Percentiles rank a stretch among this genome's conserved stretches.
phyloP scores from a whole-genome alignment of 1,139 yeast genomes.

The Taphrina populina region DNA sequence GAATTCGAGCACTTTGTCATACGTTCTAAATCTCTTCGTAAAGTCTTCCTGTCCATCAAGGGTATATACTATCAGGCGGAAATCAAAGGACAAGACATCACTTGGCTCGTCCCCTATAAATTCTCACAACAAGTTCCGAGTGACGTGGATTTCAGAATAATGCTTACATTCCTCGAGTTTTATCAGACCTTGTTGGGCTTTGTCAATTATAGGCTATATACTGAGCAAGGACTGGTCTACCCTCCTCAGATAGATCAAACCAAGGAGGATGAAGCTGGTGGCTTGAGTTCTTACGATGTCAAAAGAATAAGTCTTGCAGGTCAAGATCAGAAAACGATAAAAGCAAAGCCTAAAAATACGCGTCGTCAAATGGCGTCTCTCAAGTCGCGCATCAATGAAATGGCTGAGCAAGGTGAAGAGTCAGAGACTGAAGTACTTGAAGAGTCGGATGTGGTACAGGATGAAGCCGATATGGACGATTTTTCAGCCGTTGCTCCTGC shows the following conservation, averaged over 20 bases:
- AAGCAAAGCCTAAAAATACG: constrained; percentile 32
- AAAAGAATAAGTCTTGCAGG: constrained; percentile 45
- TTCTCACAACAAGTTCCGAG: constrained; percentile 93
- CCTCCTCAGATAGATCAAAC: constrained; percentile 81
- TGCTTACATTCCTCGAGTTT: constrained; percentile 94
- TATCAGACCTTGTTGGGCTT: constrained; percentile 89
- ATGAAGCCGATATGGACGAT: constrained; percentile 48
- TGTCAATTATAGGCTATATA: constrained; percentile 77
- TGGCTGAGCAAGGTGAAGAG: constrained; percentile 36
- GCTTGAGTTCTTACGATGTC: constrained; percentile 77
- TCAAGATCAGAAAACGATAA: constrained; percentile 30
- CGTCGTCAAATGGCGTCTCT: constrained; percentile 34
- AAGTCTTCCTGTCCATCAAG: constrained; percentile 92
- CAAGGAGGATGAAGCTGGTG: constrained; percentile 82
- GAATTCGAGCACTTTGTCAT: constrained; percentile 97
- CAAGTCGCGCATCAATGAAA: constrained; percentile 40
- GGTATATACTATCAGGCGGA: constrained; percentile 95
- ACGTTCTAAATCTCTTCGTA: constrained; percentile 73
- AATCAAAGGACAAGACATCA: constrained; percentile 84
- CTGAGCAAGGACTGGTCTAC: constrained; percentile 78
- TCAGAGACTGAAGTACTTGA: constrained; percentile 43
- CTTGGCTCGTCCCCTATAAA: constrained; percentile 96
- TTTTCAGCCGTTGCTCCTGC: constrained; percentile 59
- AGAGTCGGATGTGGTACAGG: constrained; percentile 47
- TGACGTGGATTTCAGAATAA: constrained; percentile 93